Evolutionary conservation across 2,329 filamentous ascomycete species (phyloP), one percentile per base, ranked within the genome.

Genomic region (Beauveria australis): DNA sequence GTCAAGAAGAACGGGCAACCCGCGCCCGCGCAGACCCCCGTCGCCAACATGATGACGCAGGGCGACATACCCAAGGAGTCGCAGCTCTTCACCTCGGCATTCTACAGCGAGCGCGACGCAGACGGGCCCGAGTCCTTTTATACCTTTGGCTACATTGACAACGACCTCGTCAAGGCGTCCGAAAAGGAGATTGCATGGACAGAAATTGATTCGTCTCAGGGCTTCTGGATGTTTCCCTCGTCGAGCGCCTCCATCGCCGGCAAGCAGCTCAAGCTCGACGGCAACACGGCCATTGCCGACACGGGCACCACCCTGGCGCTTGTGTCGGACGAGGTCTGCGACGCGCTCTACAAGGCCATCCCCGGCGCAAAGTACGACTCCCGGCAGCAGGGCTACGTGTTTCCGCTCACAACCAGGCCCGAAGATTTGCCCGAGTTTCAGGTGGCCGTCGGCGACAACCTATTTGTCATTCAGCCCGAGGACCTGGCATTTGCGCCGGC

Each of bases 91-190:
- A 89, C 88, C 0, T 87, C 86, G 26, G 81, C 88, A 62, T 78
- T 93, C 47, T 82, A 83, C 67, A 79, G 81, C 64, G 77, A 68
- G 47, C 63, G 67, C 18, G 64, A 70, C 67, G 59, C 57, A 19
- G 26, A 53, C 19, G 57, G 33, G 3, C 48, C 57, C 7, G 28
- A 60, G 64, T 63, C 54, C 4, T 57, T 52, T 14, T 92, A 91
- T 74, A 86, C 90, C 68, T 92, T 92, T 67, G 89, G 89, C 63
- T 79, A 73, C 66, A 85, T 92, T 67, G 87, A 92, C 69, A 69
- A 68, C 1, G 75, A 74, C 61, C 85, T 88, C 66, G 89, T 88
- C 71, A 77, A 71, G 2, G 88, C 88, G 33, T 67, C 78, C 5
- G 57, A 49, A 7, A 3, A n/a, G n/a, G 26, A 46, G 3, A 79